A percentile compares a stretch with the other conserved stretches of the same genome.
Evolutionary conservation across 768 basidiomycete species (phyloP).

Genomic region (Lentinula edodes): DNA sequence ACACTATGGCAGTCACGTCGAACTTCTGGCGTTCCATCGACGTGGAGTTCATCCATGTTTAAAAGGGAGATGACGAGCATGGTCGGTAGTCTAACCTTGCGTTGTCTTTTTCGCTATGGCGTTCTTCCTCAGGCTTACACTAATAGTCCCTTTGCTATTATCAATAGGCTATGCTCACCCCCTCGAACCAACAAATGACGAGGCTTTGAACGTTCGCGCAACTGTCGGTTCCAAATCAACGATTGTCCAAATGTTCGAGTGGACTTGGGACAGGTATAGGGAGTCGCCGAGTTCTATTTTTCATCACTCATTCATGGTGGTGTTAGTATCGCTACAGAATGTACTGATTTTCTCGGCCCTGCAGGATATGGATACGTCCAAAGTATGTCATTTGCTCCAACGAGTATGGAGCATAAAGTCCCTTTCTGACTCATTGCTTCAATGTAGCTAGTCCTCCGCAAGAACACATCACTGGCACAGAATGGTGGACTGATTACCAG

Average conservation of each 20-base stretch:
- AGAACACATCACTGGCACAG: conserved; percentile 51
- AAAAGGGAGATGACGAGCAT: neutral
- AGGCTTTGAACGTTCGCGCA: conserved; percentile 6
- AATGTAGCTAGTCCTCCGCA: conserved; percentile 40
- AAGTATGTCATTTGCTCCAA: conserved; percentile 47
- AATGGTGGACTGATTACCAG: conserved; percentile 78
- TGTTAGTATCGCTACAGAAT: conserved; percentile 51
- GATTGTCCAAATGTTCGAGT: conserved; percentile 70
- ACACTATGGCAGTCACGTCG: neutral
- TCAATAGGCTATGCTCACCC: neutral
- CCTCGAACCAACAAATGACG: neutral
- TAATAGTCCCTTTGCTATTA: neutral
- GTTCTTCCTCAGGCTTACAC: neutral
- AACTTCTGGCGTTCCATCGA: neutral
- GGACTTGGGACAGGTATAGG: conserved; percentile 42
- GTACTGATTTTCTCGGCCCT: conserved; percentile 60
- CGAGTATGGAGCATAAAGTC: conserved; percentile 26
- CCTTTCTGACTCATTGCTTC: conserved; percentile 30
- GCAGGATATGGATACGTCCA: conserved; percentile 70
- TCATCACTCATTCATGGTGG: conserved; percentile 22
- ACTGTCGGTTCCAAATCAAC: conserved; percentile 33
- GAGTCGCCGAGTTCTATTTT: neutral
- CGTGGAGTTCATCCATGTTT: neutral
- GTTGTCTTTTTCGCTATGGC: neutral
- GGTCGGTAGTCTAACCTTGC: neutral